Base-by-base conservation (phyloP, 208 protist species). In the Strigomonas galati region DNA sequence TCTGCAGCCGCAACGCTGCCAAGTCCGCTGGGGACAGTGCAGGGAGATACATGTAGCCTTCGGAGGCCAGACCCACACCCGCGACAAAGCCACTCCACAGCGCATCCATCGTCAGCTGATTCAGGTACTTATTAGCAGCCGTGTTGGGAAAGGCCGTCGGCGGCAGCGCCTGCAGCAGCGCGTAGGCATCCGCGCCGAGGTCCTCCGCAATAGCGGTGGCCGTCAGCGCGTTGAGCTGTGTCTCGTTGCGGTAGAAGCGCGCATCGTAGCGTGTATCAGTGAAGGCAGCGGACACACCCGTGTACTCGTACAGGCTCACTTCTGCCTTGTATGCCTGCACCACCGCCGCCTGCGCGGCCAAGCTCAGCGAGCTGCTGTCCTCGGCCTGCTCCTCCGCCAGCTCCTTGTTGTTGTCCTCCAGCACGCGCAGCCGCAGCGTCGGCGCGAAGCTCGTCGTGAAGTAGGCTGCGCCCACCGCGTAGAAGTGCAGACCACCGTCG, bases 71-170 rank as follows among this genome's bases (percentile, higher is more conserved):
- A 28, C 77, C 82, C 58, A 62, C 70, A 15, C 58, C 46, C 31
- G 76, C 73, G 12, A 85, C 31, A 67, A 92, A 92, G 19, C 85
- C 85, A 17, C 66, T 76, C 82, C 85, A 89, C 65, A 92, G 70
- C 53, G 73, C 72, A 43, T 85, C 70, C 15, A 76, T 76, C 7
- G 78, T 82, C 44, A 91, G 80, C 43, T 56, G 62, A 27, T 65
- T 72, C 15, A 85, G 37, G 69, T 76, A 81, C 23, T 30, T 26
- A n/a, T 71, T 67, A 28, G 44, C 51, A 28, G 65, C 62, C 9
- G 68, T 72, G 35, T 69, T 71, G 0, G 31, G 19, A n/a, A 74
- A 71, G 21, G 58, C 37, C 26, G 66, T 32, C 24, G 46, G 28
- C 26, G 46, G 48, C 26, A 23, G 40, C 40, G 40, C 40, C 40